Evolutionary conservation across 768 basidiomycete genomes (phyloP).

Genomic region (Pleurotus eryngii): DNA sequence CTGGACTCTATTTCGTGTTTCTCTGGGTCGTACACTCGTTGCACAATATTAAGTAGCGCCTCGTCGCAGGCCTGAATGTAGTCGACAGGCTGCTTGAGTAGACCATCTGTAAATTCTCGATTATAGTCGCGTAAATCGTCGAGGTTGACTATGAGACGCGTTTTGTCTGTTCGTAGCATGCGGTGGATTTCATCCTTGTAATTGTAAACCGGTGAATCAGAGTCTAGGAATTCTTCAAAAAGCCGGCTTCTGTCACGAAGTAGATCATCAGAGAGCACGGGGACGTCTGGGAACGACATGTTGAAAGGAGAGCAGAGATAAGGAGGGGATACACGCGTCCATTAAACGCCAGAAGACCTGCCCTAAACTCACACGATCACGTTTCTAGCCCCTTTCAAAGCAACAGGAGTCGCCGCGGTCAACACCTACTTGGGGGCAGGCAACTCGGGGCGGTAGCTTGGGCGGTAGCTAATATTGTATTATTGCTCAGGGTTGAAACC

Average conservation of each 20-base stretch:
- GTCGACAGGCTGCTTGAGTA: constrained; percentile 84
- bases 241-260: constrained; percentile 73
- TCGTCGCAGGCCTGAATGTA: constrained; percentile 88
- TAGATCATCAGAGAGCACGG: constrained; percentile 63
- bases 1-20: constrained; percentile 83
- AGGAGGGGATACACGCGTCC: constrained; percentile 9
- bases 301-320: constrained; percentile 11
- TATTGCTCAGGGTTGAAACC: too few relatives aligned
- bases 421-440: too few relatives aligned
- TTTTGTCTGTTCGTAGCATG: constrained; percentile 79
- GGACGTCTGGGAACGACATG: constrained; percentile 53
- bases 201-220: constrained; percentile 65
- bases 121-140: constrained; percentile 94
- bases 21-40: constrained; percentile 68
- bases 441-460: too few relatives aligned
- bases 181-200: constrained; percentile 82
- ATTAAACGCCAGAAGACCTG: constrained; percentile 10
- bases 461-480: too few relatives aligned
- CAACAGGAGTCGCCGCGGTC: too few relatives aligned
- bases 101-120: constrained; percentile 81
- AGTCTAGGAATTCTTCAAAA: constrained; percentile 81
- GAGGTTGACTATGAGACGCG: constrained; percentile 91
- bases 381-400: too few relatives aligned
- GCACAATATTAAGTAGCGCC: constrained; percentile 71
- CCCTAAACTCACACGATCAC: constrained; percentile 8